Evolutionary conservation across 768 basidiomycete genomes (phyloP), one percentile per base, ranked within the genome.

Genomic region (Chalciporus chontae): DNA sequence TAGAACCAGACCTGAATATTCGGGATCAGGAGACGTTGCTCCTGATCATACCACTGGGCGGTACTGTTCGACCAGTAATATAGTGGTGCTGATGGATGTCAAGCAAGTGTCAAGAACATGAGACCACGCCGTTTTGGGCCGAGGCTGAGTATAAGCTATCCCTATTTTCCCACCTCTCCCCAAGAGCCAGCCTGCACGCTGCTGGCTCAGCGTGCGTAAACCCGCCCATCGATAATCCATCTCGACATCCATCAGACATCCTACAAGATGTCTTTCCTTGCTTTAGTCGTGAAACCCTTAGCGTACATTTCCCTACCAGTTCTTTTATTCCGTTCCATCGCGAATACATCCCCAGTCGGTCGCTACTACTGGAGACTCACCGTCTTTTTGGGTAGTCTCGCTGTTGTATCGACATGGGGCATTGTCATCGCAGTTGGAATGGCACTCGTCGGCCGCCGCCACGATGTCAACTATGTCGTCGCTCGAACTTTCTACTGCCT

Each of bases 401-500:
- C 80, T 24, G 72, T 83, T 19, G 80, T 84, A 52, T 87, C 87
- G 4, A 78, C 83, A 54, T 85, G 83, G 72, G 88, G 88, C 43
- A 75, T 86, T 42, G 63, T 87, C 49, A 72, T 84, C 41, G 83
- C 86, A 2, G 72, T 87, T 7, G 79, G 77, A 11, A 75, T 92
- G 76, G 71, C 79, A 17, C 62, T 88, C 39, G 64, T 79, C 15
- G 91, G 92, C 40, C 79, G 79, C 44, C 72, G 85, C 27, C 83
- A 81, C 66, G 87, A 94, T 59, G 85, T 87, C 53, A 92, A 94
- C 72, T 84, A 77, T 58, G 74, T 86, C 61, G 85, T 94, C 38
- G 95, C 93, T 9, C 73, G 87, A 54, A 80, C 79, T 40, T 97
- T 98, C 76, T 90, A 95, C 72, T 59, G 65, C 40, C 50, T 89